Evolutionary conservation across 306 rosid genomes (phyloP), one percentile per base, ranked within the genome.

Genomic region (Sicyos edulis): DNA sequence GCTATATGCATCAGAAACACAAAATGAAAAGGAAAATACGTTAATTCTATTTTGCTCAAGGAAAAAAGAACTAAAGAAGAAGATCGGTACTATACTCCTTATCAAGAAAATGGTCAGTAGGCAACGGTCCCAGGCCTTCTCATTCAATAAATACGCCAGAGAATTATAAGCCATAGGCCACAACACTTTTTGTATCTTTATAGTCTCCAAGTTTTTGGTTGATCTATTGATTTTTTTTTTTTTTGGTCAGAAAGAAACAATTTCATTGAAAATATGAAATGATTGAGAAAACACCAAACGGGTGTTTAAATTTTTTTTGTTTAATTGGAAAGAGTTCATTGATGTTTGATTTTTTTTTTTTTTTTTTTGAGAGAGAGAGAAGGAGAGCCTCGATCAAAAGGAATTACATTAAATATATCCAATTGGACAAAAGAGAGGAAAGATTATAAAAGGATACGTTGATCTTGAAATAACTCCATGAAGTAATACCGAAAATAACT

Each of bases 1-100:
- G 13, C 26, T 42, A 58, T 71, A 74, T 58, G 15, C 49, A 78
- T 54, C 54, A 50, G 62, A 75, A 75, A 59, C 78, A 71, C 24
- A 74, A 60, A 29, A 21, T 15, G n/a, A 22, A 26, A 53, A 32
- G 9, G 66, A 77, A 60, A 44, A 66, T 45, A 37, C 70, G 45
- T 7, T 20, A 45, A 21, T 44, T 45, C 12, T 44, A 42, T 45
- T 12, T 45, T 20, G 45, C 20, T 44, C 21, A 21, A 29, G 29
- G 55, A 47, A 67, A 45, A 13, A 67, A 13, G 40, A 67, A 67
- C 34, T 20, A 47, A 67, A 45, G 34, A 45, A 21, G 19, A 20
- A 42, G 29, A 45, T 67, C 40, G 7, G 40, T 21, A 20, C 29
- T 6, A 13, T 67, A 45, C 19, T 67, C 14, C 54, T 47, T 16